Evolutionary conservation across 1,284 basidiomycete species (phyloP).

Genomic region (Bondarzewia mesenterica): DNA sequence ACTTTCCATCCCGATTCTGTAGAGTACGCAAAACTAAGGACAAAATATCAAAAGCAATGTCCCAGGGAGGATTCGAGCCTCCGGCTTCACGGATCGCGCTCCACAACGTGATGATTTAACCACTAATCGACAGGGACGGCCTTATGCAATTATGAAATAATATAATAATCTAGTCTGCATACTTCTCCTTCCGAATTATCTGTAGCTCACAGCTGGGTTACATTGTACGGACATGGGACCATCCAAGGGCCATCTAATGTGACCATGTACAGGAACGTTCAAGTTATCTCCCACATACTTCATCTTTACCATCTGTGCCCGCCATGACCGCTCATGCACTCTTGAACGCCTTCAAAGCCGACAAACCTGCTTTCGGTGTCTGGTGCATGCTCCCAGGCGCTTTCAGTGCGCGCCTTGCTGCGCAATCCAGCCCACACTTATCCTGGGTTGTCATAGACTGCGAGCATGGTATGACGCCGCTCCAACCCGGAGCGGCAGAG

Average conservation of each 20-base stretch:
- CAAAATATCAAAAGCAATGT: not conserved
- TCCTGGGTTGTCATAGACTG: slow-evolving; percentile 60
- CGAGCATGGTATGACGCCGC: slow-evolving; percentile 51
- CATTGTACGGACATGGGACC: too few relatives aligned
- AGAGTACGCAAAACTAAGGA: too few relatives aligned
- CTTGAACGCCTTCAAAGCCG: slow-evolving; percentile 20
- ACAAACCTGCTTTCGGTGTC: slow-evolving; percentile 50
- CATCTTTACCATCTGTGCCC: not conserved
- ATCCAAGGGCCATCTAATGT: too few relatives aligned
- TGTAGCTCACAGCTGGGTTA: too few relatives aligned
- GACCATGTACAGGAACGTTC: too few relatives aligned
- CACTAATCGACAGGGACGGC: slow-evolving; percentile 25
- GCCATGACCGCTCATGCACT: slow-evolving; percentile 17
- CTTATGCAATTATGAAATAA: too few relatives aligned
- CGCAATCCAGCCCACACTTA: slow-evolving; percentile 43
- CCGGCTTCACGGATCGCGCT: slow-evolving; percentile 6
- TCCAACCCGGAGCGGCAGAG: slow-evolving; percentile 49
- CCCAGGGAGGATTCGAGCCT: slow-evolving; percentile 3
- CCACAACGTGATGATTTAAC: slow-evolving; percentile 25
- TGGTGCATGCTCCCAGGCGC: slow-evolving; percentile 56
- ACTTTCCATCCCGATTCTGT: not conserved
- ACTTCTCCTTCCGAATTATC: too few relatives aligned
- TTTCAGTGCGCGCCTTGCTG: slow-evolving; percentile 47
- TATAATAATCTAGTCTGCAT: too few relatives aligned
- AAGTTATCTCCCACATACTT: not conserved